Base-by-base conservation (phyloP, 768 basidiomycete species). In the Mrakia hoshinonis region DNA sequence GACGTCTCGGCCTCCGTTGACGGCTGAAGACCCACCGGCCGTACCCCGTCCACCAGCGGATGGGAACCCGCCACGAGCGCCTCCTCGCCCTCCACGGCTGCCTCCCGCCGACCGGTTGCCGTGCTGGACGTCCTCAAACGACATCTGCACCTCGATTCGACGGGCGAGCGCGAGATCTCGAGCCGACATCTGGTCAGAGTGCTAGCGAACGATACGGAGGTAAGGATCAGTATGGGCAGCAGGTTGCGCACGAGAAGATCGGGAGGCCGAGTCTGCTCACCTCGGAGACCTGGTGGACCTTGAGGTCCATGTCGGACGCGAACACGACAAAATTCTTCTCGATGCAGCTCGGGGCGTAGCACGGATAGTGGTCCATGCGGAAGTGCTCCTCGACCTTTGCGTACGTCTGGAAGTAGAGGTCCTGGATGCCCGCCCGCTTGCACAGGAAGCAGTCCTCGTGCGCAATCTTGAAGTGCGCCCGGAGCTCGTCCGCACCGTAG, bases 401-500 rank as follows among this genome's bases (percentile, higher is more conserved):
- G 73, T 93, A 93, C 74, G 91, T 85, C 73, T 84, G 82, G 82
- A 91, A 92, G 79, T 96, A 93, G 81, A 92, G 86, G 79, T 93
- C 86, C 74, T 85, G 82, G 49, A 90, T 75, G 9, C 88, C 92
- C 69, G 88, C 85, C 36, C 89, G 84, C 77, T 91, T 92, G 79
- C 96, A 99, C 18, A 99, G 79, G 75, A 96, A 96, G 78, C 95
- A 98, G 76, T 98, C 94, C 79, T 99, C 95, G 80, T 99, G 95
- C 62, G 82, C 83, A 77, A 93, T 88, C 65, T 94, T 86, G 88
- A 97, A 91, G 79, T 99, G 96, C 29, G 87, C 82, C 78, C 87
- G 96, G n/a, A 97, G 81, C 76, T 93, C 93, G 76, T 98, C 95
- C 68, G 89, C 88, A n/a, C 88, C 82, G 78, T 94, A 96, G 83